These are phyloP conservation scores for Erysimum pusillum DNA, from an alignment of 441 rosid species.

Conservation along the genomic window DNA sequence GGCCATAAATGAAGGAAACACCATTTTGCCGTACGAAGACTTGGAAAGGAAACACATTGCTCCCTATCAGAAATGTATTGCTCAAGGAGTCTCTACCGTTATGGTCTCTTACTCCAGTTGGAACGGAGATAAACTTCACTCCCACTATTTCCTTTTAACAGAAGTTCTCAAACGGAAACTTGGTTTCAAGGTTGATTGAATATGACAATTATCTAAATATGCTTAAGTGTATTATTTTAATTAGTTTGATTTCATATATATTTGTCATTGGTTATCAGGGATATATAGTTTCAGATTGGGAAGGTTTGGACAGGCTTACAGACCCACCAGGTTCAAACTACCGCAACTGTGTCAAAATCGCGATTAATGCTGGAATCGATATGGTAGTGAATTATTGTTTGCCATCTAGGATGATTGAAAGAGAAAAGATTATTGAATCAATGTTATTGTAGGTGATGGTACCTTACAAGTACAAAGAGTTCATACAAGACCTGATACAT, in stretches of 20 bases:
- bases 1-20: constrained; percentile 78
- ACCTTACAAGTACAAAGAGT: constrained; percentile 57
- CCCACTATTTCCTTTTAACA: constrained; percentile 69
- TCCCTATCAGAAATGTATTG: constrained; percentile 74
- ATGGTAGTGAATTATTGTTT: constrained; percentile 55
- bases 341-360: constrained; percentile 55
- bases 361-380: constrained; percentile 82
- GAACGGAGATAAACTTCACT: constrained; percentile 73
- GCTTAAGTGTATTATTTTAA: not conserved
- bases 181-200: constrained; percentile 68
- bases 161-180: constrained; percentile 70
- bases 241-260: not conserved
- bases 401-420: constrained; percentile 53
- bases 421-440: constrained; percentile 56
- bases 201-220: not conserved
- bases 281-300: constrained; percentile 79
- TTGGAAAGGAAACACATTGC: constrained; percentile 74
- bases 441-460: constrained; percentile 79
- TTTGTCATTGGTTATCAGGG: constrained; percentile 55
- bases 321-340: constrained; percentile 67
- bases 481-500: constrained; percentile 54
- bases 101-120: constrained; percentile 91
- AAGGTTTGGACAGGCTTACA: constrained; percentile 70
- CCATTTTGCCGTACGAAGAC: constrained; percentile 57
- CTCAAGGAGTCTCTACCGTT: constrained; percentile 75